Conservation (phyloP, 768 basidiomycete species). For the Lentinula sp. region DNA sequence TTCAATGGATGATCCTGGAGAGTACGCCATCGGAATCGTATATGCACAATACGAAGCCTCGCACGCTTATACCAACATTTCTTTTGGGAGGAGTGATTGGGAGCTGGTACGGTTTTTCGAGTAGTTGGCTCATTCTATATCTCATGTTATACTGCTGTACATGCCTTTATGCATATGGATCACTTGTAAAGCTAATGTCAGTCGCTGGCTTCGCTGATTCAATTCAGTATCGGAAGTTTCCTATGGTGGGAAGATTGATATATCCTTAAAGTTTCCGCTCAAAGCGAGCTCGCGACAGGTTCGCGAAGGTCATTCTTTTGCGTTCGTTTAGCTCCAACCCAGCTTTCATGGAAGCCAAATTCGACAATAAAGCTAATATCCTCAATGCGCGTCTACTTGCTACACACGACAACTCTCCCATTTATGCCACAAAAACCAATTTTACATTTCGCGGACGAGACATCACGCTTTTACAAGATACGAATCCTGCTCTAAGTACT, state of each 20-base stretch:
- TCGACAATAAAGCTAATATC: constrained; percentile 46
- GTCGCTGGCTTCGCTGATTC: too few species aligned
- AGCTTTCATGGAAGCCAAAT: constrained; percentile 39
- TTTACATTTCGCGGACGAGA: constrained; percentile 37
- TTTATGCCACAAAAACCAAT: constrained; percentile 39
- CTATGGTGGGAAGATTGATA: too few species aligned
- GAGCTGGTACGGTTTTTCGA: constrained; percentile 58
- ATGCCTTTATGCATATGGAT: not conserved
- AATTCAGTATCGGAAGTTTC: too few species aligned
- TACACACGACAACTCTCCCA: constrained; percentile 35
- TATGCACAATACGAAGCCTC: constrained; percentile 91
- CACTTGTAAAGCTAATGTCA: too few species aligned
- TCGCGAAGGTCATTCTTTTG: too few species aligned
- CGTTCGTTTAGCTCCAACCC: not conserved
- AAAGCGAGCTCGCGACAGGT: too few species aligned
- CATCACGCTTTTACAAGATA: constrained; percentile 39
- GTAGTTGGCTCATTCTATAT: not conserved
- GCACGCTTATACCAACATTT: constrained; percentile 98
- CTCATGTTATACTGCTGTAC: not conserved
- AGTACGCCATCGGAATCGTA: constrained; percentile 31
- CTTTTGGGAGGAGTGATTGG: constrained; percentile 75
- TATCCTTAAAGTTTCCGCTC: too few species aligned
- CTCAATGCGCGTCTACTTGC: constrained; percentile 37
- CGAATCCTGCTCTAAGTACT: constrained; percentile 32
- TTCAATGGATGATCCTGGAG: constrained; percentile 12